Evolutionary conservation across 2,329 filamentous ascomycete genomes (phyloP), one percentile per base, ranked within the genome.

Genomic region (Aspergillus texensis): DNA sequence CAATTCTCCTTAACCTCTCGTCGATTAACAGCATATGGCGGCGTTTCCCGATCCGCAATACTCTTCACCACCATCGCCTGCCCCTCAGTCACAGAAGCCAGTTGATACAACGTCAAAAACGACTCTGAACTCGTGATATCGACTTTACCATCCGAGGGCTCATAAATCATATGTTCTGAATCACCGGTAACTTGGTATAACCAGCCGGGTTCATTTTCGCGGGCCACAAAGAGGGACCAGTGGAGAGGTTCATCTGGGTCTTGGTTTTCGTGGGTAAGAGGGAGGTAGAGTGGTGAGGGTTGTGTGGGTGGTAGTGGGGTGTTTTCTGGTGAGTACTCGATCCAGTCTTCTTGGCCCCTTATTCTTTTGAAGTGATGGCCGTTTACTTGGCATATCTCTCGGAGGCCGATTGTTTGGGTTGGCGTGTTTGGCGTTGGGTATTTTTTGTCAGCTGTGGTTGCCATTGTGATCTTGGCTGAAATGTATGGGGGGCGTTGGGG

Each of bases 181-280:
- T 73, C 70, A 4, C 70, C 70, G 1, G 36, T 72, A n/a, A 73
- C 71, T 52, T 74, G 70, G 36, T 72, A 73, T 14, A 70, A 58
- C 56, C 58, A 57, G 8, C 69, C 71, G 0, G 65, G 65, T 19
- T 71, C 41, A 28, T 71, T 72, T 52, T 73, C 72, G 6, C 61
- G 63, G n/a, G 65, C 66, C 19, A 75, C 66, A 28, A 68, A 69
- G 0, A 73, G 65, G 6, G 66, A 68, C 69, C 68, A 75, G 26
- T 74, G 70, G 1, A 56, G 34, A 6, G 66, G 71, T 55, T 72
- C 70, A 9, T 64, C 65, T 26, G 58, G 57, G 4, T 55, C 63
- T 61, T 72, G 70, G 11, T 43, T 43, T n/a, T 71, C 30, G 6
- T 63, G 65, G 14, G 72, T 50, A n/a, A 74, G 69, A 12, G 64